Conservation (phyloP, 352 stramenopile genomes). For the Pythium phragmitis region DNA sequence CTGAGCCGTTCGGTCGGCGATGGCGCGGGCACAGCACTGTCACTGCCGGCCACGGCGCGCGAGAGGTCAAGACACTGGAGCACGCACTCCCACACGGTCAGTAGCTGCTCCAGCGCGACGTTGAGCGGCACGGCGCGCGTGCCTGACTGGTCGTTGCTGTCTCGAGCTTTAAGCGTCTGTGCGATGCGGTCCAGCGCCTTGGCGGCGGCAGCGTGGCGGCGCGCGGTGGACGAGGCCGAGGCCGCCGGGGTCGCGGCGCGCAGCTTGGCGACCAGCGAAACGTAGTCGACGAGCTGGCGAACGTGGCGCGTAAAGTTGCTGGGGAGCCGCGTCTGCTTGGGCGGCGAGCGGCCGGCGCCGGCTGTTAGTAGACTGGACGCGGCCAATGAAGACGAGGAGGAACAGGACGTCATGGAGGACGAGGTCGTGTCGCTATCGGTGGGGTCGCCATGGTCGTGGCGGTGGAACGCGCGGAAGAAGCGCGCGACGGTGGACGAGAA, state of each 20-base stretch:
- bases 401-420: background rate
- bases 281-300: slow-evolving; percentile 28
- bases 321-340: slow-evolving; percentile 16
- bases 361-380: background rate
- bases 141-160: slow-evolving; percentile 9
- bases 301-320: slow-evolving; percentile 27
- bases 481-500: slow-evolving; percentile 25
- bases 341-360: background rate
- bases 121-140: slow-evolving; percentile 34
- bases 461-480: slow-evolving; percentile 23
- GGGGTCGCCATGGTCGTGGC: slow-evolving; percentile 9
- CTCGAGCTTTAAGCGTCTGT: slow-evolving; percentile 15
- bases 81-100: slow-evolving; percentile 60
- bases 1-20: slow-evolving; percentile 18
- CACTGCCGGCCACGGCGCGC: background rate
- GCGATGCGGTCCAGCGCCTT: slow-evolving; percentile 29
- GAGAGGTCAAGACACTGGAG: slow-evolving; percentile 44
- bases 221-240: slow-evolving; percentile 11
- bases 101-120: slow-evolving; percentile 38
- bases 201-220: slow-evolving; percentile 23
- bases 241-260: background rate
- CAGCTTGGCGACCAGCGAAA: slow-evolving; percentile 18
- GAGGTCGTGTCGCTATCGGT: background rate
- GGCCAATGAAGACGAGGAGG: background rate
- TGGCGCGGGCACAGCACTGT: background rate